These are phyloP conservation scores for Penicillium cinerascens DNA, from an alignment of 495 filamentous ascomycete genomes.

Conservation along the genomic window DNA sequence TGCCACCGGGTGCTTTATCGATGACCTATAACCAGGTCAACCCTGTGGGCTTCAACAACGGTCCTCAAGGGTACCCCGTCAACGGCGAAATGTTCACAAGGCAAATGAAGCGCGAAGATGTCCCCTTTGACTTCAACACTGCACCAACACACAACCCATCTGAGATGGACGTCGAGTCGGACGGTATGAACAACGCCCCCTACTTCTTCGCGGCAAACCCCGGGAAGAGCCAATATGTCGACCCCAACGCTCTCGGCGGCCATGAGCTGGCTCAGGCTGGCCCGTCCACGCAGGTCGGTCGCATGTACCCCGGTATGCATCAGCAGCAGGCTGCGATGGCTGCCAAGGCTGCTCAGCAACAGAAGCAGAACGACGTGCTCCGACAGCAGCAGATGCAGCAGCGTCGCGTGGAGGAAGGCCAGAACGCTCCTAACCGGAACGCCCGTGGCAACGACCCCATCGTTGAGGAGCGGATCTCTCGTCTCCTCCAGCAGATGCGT, in stretches of 20 bases:
- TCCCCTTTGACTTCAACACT: slow-evolving; percentile 52
- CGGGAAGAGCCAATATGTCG: slow-evolving; percentile 53
- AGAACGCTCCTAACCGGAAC: slow-evolving; percentile 35
- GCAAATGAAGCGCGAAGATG: slow-evolving; percentile 52
- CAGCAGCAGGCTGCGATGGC: slow-evolving; percentile 78
- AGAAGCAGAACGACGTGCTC: slow-evolving; percentile 62
- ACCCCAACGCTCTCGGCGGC: slow-evolving; percentile 66
- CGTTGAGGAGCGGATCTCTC: slow-evolving; percentile 81
- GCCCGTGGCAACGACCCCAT: slow-evolving; percentile 59
- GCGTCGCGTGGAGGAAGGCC: slow-evolving; percentile 29
- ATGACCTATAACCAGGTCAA: slow-evolving; percentile 61
- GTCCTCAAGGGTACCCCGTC: slow-evolving; percentile 42
- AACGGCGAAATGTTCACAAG: slow-evolving; percentile 45
- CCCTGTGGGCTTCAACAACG: slow-evolving; percentile 50
- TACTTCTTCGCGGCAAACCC: slow-evolving; percentile 39
- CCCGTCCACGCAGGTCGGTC: slow-evolving; percentile 56
- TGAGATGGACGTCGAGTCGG: slow-evolving; percentile 55
- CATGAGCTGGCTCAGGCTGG: slow-evolving; percentile 48
- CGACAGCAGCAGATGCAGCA: slow-evolving; percentile 54
- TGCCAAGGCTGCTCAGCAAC: slow-evolving; percentile 65
- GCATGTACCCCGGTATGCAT: slow-evolving; percentile 87
- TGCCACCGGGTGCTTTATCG: slow-evolving; percentile 74
- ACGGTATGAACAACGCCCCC: slow-evolving; percentile 62
- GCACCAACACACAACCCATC: slow-evolving; percentile 46
- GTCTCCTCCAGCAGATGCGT: slow-evolving; percentile 79